Evolutionary conservation across 2,329 filamentous ascomycete genomes (phyloP).

Genomic region (Monilinia aucupariae): DNA sequence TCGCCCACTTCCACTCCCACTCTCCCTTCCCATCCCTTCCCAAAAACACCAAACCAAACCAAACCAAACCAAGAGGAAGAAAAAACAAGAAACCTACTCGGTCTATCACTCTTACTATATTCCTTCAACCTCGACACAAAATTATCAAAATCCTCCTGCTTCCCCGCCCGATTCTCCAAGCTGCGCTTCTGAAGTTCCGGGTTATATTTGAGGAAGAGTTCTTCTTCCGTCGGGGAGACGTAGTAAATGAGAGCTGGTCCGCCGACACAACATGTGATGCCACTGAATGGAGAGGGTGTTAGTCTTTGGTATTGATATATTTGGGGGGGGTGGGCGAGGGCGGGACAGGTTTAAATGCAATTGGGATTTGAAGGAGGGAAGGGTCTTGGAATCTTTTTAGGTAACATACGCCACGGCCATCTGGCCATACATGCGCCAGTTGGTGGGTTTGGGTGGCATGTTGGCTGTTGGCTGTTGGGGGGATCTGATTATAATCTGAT

Average conservation of each 20-base stretch:
- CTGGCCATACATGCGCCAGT: slow-evolving; percentile 59
- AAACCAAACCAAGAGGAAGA: background rate
- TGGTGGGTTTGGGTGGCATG: slow-evolving; percentile 46
- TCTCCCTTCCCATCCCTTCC: background rate
- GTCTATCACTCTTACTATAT: slow-evolving; percentile 85
- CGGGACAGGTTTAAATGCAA: slow-evolving; percentile 8
- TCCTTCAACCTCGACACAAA: slow-evolving; percentile 82
- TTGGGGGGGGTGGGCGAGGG: background rate
- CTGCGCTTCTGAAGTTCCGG: slow-evolving; percentile 88
- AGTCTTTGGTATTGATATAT: slow-evolving; percentile 7
- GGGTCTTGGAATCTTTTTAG: slow-evolving; percentile 3
- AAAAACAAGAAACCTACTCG: slow-evolving; percentile 55
- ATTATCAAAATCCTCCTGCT: slow-evolving; percentile 80
- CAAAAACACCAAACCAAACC: background rate
- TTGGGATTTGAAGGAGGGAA: background rate
- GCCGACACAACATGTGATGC: slow-evolving; percentile 66
- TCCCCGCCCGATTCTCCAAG: slow-evolving; percentile 69
- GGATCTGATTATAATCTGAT: background rate
- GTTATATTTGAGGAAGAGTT: slow-evolving; percentile 87
- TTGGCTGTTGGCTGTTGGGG: slow-evolving; percentile 16
- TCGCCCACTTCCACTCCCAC: background rate
- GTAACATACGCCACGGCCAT: slow-evolving; percentile 61
- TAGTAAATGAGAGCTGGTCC: slow-evolving; percentile 80
- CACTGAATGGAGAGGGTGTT: slow-evolving; percentile 45
- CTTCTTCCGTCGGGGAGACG: slow-evolving; percentile 79